These are phyloP conservation scores for Diophrys appendiculata DNA, from an alignment of 73 alveolate species.

Conservation along the genomic window DNA sequence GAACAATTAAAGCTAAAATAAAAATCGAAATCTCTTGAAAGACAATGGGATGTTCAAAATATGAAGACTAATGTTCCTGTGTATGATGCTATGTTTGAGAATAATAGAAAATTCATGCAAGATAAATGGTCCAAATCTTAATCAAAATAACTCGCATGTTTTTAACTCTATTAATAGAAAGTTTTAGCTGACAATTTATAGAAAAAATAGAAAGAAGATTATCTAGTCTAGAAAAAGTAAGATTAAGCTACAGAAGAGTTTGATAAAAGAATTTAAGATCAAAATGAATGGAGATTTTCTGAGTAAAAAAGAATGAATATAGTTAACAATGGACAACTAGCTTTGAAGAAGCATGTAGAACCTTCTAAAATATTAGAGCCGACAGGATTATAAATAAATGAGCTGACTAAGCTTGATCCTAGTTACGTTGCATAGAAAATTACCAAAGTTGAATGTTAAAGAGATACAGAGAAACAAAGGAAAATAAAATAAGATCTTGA, in stretches of 20 bases:
- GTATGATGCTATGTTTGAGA: neutral
- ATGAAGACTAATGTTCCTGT: neutral
- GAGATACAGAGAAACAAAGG: neutral
- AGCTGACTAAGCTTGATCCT: neutral
- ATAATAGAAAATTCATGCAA: neutral
- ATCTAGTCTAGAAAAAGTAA: neutral
- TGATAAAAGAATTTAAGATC: neutral
- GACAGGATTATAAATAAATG: neutral
- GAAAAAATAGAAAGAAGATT: neutral
- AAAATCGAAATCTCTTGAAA: neutral
- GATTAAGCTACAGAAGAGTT: neutral
- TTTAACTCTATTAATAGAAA: neutral
- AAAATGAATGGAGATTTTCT: neutral
- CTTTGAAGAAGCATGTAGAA: neutral
- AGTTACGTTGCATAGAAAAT: neutral
- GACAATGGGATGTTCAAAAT: neutral
- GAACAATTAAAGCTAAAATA: neutral
- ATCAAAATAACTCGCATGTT: neutral
- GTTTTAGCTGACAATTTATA: no score
- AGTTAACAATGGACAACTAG: neutral
- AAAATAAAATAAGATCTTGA: neutral
- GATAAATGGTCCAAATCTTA: neutral
- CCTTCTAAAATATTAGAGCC: neutral
- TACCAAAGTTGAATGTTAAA: neutral
- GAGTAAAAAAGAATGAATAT: neutral